Evolutionary conservation across 306 rosid species (phyloP).

Genomic region (Luffa aegyptiaca): DNA sequence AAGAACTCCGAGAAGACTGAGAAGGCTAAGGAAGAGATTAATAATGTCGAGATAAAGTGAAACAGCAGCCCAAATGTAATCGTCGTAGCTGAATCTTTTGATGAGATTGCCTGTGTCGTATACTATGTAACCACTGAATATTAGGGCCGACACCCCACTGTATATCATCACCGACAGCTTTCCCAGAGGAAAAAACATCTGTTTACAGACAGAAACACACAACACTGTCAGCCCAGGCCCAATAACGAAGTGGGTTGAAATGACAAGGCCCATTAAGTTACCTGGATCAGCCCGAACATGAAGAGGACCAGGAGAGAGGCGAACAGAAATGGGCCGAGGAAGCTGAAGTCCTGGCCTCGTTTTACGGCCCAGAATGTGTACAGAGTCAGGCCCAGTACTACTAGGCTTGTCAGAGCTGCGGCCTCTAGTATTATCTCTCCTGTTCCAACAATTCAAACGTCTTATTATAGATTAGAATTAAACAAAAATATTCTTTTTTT

Average conservation of each 20-base stretch:
- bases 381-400: slow-evolving; percentile 17
- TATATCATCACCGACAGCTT: slow-evolving; percentile 10
- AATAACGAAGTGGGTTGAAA: background rate
- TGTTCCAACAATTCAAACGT: background rate
- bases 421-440: slow-evolving; percentile 19
- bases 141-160: slow-evolving; percentile 7
- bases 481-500: too few species aligned
- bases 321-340: slow-evolving; percentile 28
- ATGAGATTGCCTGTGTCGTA: slow-evolving; percentile 26
- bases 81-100: slow-evolving; percentile 22
- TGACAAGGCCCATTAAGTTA: background rate
- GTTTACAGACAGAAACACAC: background rate
- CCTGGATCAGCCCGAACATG: slow-evolving; percentile 20
- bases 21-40: slow-evolving; percentile 14
- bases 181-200: slow-evolving; percentile 19
- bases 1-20: background rate
- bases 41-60: slow-evolving; percentile 16
- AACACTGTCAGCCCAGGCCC: background rate
- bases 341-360: slow-evolving; percentile 22
- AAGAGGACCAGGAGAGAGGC: slow-evolving; percentile 22
- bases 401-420: slow-evolving; percentile 16
- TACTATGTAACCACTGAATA: slow-evolving; percentile 16
- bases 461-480: too few species aligned
- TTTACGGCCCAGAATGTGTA: slow-evolving; percentile 34
- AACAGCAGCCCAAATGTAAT: slow-evolving; percentile 22